phyloP scores from a whole-genome alignment of 495 filamentous ascomycete genomes.

The Trichoderma reesei region DNA sequence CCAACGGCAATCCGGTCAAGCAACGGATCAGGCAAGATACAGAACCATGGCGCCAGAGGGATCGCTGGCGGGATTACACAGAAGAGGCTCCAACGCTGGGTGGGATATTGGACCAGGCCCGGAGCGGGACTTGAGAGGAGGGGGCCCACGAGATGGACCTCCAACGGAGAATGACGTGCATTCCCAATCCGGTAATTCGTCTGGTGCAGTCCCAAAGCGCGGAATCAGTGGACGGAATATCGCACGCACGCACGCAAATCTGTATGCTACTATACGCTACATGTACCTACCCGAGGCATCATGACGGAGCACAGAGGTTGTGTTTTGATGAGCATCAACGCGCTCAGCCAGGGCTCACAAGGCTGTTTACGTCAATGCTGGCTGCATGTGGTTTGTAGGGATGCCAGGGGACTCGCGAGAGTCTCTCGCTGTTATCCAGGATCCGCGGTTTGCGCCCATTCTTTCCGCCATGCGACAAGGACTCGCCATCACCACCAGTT shows the following conservation, averaged over 20 bases:
- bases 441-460: not conserved
- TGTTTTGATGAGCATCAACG: not conserved
- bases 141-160: not conserved
- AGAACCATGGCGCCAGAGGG: not conserved
- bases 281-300: too few relatives aligned
- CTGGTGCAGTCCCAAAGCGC: not conserved
- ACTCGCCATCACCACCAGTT: too few relatives aligned
- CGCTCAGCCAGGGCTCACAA: not conserved
- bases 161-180: not conserved
- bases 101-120: not conserved
- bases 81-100: not conserved
- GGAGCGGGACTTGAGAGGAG: not conserved
- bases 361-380: not conserved
- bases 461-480: not conserved
- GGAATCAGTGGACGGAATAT: not conserved
- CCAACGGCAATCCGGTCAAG: not conserved
- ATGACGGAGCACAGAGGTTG: not conserved
- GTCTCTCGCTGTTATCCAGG: too few relatives aligned
- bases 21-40: not conserved
- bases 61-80: not conserved
- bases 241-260: not conserved
- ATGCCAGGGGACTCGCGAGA: too few relatives aligned
- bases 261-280: too few relatives aligned
- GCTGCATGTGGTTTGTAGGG: not conserved
- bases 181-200: conserved; percentile 4